Conservation (phyloP, 257 asterid genomes). For the Solanum chiquidenum region DNA sequence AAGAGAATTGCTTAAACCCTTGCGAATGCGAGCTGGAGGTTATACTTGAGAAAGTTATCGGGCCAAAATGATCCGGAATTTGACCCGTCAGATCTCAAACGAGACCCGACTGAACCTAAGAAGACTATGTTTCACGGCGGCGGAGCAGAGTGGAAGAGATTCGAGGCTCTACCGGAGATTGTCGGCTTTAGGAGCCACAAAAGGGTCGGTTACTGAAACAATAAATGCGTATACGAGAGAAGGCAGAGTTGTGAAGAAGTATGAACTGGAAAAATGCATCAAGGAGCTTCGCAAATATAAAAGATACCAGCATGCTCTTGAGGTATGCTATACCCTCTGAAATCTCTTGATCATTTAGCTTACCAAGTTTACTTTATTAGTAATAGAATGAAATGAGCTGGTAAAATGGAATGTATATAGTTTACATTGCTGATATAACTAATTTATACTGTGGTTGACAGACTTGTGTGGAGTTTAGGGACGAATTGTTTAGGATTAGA, state of each 20-base stretch:
- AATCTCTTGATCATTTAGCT: background rate
- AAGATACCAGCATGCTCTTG: constrained; percentile 53
- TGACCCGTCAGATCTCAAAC: constrained; percentile 14
- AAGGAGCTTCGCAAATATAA: constrained; percentile 51
- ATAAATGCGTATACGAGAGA: constrained; percentile 50
- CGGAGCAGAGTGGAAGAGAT: background rate
- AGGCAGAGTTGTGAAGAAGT: constrained; percentile 32
- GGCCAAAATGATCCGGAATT: constrained; percentile 10
- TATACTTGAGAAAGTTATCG: background rate
- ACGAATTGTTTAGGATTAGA: background rate
- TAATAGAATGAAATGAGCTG: background rate
- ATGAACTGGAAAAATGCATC: constrained; percentile 40
- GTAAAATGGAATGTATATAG: background rate
- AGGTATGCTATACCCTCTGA: constrained; percentile 20
- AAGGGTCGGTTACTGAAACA: constrained; percentile 36
- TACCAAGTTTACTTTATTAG: background rate
- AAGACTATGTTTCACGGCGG: constrained; percentile 19
- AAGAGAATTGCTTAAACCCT: background rate
- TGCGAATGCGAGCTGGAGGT: background rate
- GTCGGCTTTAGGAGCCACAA: constrained; percentile 46
- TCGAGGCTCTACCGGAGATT: constrained; percentile 41
- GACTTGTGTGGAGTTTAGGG: background rate
- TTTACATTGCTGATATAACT: background rate
- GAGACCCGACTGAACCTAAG: constrained; percentile 15
- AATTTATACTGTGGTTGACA: background rate